Evolutionary conservation across 306 rosid species (phyloP).

Genomic region (Pueraria montana): DNA sequence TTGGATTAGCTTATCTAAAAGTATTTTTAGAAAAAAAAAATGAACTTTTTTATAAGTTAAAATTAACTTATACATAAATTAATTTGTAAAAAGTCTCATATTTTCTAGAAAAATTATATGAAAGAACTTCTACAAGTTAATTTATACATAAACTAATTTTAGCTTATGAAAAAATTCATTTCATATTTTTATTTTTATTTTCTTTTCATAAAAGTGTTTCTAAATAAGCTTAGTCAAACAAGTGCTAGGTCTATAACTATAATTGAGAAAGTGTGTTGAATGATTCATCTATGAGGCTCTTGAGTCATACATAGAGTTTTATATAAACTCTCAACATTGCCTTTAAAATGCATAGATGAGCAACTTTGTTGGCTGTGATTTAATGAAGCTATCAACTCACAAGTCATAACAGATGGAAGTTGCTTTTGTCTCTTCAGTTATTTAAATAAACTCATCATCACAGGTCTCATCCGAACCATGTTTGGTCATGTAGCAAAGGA

Average conservation of each 20-base stretch:
- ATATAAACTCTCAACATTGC: not conserved
- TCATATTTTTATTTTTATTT: too few species aligned
- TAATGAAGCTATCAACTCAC: constrained; percentile 4
- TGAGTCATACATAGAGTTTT: not conserved
- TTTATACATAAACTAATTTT: too few species aligned
- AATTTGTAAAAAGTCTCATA: too few species aligned
- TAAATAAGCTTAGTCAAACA: too few species aligned
- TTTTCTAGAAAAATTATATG: too few species aligned
- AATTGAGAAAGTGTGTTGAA: not conserved
- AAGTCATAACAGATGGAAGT: constrained; percentile 12
- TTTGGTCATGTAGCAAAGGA: constrained; percentile 1
- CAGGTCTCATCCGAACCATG: not conserved
- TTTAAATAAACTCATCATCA: not conserved
- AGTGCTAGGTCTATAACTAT: not conserved
- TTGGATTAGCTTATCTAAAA: too few species aligned
- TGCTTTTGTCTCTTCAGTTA: constrained; percentile 15
- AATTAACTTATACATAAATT: too few species aligned
- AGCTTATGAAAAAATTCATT: too few species aligned
- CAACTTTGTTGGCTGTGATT: constrained; percentile 18
- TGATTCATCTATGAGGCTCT: not conserved
- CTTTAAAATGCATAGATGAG: not conserved
- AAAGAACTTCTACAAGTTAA: too few species aligned
- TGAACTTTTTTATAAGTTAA: too few species aligned
- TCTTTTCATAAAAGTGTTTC: too few species aligned
- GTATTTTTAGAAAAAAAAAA: too few species aligned